These are phyloP conservation scores for Thielaviopsis ethacetica DNA, from an alignment of 2,329 filamentous ascomycete species.

Conservation along the genomic window DNA sequence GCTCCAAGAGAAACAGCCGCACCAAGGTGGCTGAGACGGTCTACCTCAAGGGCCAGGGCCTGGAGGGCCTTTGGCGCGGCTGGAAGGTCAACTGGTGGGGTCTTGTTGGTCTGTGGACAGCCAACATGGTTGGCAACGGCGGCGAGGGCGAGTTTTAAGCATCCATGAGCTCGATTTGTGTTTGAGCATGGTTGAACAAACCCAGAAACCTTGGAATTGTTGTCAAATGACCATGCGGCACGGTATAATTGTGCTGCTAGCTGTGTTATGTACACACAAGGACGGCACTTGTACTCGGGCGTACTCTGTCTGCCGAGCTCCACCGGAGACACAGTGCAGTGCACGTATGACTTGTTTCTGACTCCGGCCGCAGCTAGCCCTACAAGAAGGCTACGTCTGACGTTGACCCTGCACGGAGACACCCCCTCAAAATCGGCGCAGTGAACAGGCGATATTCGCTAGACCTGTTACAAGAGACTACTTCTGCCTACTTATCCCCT, in stretches of 20 bases:
- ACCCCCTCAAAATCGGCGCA: neutral
- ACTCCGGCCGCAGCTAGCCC: neutral
- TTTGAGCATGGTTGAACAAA: neutral
- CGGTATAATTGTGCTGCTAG: neutral
- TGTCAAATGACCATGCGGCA: neutral
- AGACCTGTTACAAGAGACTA: neutral
- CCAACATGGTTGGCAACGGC: constrained; percentile 43
- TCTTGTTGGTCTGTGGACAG: constrained; percentile 56
- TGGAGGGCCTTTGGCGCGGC: constrained; percentile 52
- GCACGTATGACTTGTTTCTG: neutral
- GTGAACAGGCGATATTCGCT: neutral
- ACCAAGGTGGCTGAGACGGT: constrained; percentile 23
- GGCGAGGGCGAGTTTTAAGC: constrained; percentile 42
- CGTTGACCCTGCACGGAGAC: neutral
- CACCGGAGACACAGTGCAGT: too few relatives aligned
- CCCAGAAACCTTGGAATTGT: neutral
- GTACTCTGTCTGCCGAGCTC: neutral
- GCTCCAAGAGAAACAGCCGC: constrained; percentile 3
- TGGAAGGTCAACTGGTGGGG: constrained; percentile 72
- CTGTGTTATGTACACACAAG: neutral
- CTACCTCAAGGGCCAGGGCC: constrained; percentile 46
- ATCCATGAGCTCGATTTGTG: neutral
- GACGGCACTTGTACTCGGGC: neutral
- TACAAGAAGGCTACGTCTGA: neutral
- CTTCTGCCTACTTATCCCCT: neutral